Conservation (phyloP, 2,329 filamentous ascomycete species). For the Aureobasidium sp. region DNA sequence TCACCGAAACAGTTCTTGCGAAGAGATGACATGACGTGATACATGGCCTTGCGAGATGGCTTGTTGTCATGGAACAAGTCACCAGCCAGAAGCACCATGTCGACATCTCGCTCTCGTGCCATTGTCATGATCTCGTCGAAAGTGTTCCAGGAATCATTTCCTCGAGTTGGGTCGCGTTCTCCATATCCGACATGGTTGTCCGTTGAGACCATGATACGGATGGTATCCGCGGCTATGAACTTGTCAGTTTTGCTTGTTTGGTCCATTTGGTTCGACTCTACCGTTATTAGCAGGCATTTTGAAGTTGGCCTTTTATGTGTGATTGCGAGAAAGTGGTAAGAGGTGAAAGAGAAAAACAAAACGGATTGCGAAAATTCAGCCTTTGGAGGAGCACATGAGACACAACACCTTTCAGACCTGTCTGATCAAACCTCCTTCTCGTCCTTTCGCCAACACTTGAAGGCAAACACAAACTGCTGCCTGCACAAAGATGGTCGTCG, state of each 20-base stretch:
- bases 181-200: conserved; percentile 98
- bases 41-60: conserved; percentile 89
- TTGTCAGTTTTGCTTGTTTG: background rate
- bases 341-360: background rate
- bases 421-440: background rate
- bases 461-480: conserved; percentile 9
- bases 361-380: background rate
- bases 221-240: conserved; percentile 60
- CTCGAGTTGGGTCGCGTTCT: conserved; percentile 87
- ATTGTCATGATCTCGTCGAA: conserved; percentile 94
- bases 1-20: conserved; percentile 90
- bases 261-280: background rate
- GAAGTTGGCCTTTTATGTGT: background rate
- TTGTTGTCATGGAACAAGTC: conserved; percentile 99
- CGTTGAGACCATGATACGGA: conserved; percentile 86
- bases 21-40: conserved; percentile 91
- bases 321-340: background rate
- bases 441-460: background rate
- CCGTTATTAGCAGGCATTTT: conserved; percentile 8
- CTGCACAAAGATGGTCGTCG: conserved; percentile 3
- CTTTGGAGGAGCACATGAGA: background rate
- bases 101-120: conserved; percentile 79
- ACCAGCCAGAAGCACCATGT: conserved; percentile 92
- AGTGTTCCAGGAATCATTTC: conserved; percentile 91
- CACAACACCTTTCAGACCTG: background rate